Percentiles rank a stretch among this genome's conserved stretches.
Conservation (phyloP, 441 rosid species). For the Bocquillonia castaneifolia region DNA sequence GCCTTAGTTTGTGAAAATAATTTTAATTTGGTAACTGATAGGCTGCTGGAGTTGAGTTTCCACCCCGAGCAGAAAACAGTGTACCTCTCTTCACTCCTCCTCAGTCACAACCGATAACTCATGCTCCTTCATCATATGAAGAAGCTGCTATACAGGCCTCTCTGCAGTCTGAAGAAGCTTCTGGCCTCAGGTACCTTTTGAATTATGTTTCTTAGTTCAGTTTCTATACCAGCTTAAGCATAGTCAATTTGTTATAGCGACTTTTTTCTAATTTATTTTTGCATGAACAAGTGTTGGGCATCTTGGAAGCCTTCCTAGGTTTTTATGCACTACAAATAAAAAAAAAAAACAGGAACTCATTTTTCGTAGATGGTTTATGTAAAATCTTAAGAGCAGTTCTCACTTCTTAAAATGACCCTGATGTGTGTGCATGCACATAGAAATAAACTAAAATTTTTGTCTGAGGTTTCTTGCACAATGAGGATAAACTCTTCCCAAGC, state of each 20-base stretch:
- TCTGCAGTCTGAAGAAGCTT: slow-evolving; percentile 61
- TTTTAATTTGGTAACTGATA: slow-evolving; percentile 27
- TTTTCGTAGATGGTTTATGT: too few species aligned
- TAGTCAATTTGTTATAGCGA: neutral
- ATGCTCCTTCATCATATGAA: slow-evolving; percentile 51
- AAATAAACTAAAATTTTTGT: too few species aligned
- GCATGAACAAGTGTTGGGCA: neutral
- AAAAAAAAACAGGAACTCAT: neutral
- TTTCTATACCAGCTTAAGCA: neutral
- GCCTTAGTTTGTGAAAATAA: neutral
- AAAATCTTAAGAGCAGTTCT: neutral
- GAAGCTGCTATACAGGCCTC: slow-evolving; percentile 93
- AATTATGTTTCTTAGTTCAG: slow-evolving; percentile 10
- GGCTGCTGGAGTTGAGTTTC: slow-evolving; percentile 91
- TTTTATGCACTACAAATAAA: neutral
- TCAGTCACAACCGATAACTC: slow-evolving; percentile 73
- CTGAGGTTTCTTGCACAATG: neutral
- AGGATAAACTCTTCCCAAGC: neutral
- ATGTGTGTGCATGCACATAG: neutral
- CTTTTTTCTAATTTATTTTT: slow-evolving; percentile 9
- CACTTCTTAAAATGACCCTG: too few species aligned
- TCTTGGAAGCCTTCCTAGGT: neutral
- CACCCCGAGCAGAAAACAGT: slow-evolving; percentile 74
- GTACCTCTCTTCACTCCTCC: slow-evolving; percentile 96
- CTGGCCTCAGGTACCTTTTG: slow-evolving; percentile 64